Percentiles rank a stretch among this genome's conserved stretches.
Conservation (phyloP, 169 alveolate species). For the Plasmodium falciparum region DNA sequence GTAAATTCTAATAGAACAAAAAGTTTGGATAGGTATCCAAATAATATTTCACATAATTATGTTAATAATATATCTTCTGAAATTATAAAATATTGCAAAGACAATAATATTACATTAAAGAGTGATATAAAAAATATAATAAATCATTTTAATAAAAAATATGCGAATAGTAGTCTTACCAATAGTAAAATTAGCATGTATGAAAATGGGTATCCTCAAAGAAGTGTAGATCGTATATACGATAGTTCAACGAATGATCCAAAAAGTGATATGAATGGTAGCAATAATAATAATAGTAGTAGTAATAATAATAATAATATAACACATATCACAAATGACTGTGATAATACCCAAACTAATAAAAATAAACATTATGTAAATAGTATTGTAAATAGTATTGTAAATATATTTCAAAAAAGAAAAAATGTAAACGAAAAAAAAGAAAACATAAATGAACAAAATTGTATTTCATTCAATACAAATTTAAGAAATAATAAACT, state of each 20-base stretch:
- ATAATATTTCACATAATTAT: too few relatives aligned
- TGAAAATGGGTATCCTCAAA: too few relatives aligned
- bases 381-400: not conserved
- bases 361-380: conserved; percentile 12
- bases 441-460: conserved; percentile 1
- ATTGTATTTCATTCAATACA: not conserved
- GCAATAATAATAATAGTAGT: not conserved
- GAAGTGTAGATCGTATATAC: not conserved
- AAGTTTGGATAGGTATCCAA: too few relatives aligned
- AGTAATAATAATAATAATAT: not conserved
- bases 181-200: too few relatives aligned
- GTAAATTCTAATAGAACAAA: too few relatives aligned
- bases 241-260: not conserved
- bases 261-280: not conserved
- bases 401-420: not conserved
- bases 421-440: not conserved
- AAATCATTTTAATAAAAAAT: too few relatives aligned
- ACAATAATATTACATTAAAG: too few relatives aligned
- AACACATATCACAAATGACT: too few relatives aligned
- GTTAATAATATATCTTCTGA: too few relatives aligned
- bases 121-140: too few relatives aligned
- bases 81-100: too few relatives aligned
- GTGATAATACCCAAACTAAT: not conserved
- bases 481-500: conserved; percentile 3
- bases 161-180: too few relatives aligned